A percentile compares a stretch with the other conserved stretches of the same genome.
Evolutionary conservation across 2,329 filamentous ascomycete species (phyloP).

Genomic region (Calycina herbarum): DNA sequence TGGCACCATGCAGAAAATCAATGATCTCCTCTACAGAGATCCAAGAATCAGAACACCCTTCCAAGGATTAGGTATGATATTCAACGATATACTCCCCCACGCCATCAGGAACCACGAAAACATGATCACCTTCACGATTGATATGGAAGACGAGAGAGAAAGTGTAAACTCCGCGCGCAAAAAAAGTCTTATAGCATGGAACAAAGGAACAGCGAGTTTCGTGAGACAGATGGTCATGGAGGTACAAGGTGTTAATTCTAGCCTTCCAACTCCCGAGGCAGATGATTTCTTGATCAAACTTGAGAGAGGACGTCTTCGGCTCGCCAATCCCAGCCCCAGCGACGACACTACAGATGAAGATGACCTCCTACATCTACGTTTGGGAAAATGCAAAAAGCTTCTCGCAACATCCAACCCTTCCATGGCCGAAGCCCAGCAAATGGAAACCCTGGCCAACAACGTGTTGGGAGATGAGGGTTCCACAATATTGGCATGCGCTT

Average conservation of each 20-base stretch:
- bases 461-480: neutral
- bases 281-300: neutral
- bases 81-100: neutral
- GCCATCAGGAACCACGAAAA: neutral
- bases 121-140: neutral
- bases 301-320: neutral
- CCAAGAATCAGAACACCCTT: neutral
- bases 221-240: neutral
- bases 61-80: neutral
- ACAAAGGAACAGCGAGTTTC: neutral
- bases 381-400: neutral
- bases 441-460: neutral
- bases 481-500: neutral
- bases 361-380: neutral
- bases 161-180: neutral
- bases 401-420: neutral
- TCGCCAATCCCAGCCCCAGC: neutral
- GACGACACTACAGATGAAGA: neutral
- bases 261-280: neutral
- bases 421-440: neutral
- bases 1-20: neutral
- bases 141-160: neutral
- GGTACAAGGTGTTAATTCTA: neutral
- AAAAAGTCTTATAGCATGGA: neutral
- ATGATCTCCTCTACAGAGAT: neutral